Conservation (phyloP, 305 asterid genomes). For the Withania somnifera region DNA sequence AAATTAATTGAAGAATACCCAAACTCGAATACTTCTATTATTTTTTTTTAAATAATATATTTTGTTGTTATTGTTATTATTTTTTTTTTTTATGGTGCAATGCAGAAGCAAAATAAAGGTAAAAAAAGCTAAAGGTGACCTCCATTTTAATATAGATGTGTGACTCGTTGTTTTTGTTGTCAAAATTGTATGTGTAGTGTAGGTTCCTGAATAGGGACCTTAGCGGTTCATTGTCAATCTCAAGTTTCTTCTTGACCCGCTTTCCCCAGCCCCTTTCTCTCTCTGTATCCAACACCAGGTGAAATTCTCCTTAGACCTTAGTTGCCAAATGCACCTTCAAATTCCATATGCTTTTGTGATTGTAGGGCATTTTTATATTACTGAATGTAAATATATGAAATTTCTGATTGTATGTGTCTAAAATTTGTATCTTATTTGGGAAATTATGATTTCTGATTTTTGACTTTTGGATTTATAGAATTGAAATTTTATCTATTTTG, state of each 20-base stretch:
- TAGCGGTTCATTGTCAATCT: slow-evolving; percentile 16
- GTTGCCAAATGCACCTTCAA: background rate
- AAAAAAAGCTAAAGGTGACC: background rate
- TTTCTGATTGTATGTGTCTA: no score
- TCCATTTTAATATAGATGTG: background rate
- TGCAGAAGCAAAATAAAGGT: background rate
- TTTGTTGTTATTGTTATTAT: no score
- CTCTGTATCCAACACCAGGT: slow-evolving; percentile 42
- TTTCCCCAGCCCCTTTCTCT: background rate
- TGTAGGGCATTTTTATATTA: background rate
- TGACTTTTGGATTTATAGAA: no score
- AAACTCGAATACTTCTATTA: background rate
- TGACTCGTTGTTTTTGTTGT: no score
- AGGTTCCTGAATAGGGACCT: slow-evolving; percentile 26
- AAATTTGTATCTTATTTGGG: background rate
- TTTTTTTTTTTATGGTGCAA: background rate
- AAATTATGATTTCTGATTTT: no score
- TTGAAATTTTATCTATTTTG: background rate
- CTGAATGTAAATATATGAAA: no score
- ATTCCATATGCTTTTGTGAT: background rate
- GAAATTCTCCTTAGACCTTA: background rate
- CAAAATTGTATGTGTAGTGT: slow-evolving; percentile 2
- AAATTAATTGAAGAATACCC: no score
- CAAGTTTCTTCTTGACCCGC: background rate
- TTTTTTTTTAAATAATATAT: no score